Evolutionary conservation across 495 filamentous ascomycete genomes (phyloP), one percentile per base, ranked within the genome.

Genomic region (Penicillium lividum): DNA sequence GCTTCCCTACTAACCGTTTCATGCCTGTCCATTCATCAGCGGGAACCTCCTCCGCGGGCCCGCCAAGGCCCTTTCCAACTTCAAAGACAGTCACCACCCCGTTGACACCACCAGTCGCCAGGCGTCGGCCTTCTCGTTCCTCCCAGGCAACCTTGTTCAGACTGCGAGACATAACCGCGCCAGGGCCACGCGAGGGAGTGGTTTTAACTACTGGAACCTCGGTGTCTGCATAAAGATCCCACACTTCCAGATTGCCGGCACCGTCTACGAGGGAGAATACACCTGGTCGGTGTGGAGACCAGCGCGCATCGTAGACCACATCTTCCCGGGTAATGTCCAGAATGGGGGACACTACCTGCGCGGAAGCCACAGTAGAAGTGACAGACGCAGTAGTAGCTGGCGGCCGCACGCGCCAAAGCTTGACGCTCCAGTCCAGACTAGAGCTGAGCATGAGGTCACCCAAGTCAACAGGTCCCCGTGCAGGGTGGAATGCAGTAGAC

Each of bases 141-240:
- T 99, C 94, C 94, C 94, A 99, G 25, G 90, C 91, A 42, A 96
- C 76, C 71, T 91, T 93, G 69, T 97, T 98, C 61, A 99, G 76
- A 63, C 91, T 93, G 71, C 87, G 86, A 62, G 87, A 86, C 63
- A 92, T 74, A 46, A 69, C 66, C 27, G 72, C 70, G 18, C 63
- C 81, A 69, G 70, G 83, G 66, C 51, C 82, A 76, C 58, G 84
- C 77, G 69, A 86, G 0, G 94, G 92, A 44, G 82, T 80, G 46
- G 90, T 85, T 60, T 86, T 86, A 40, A 87, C 87, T 1, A 91
- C 85, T 0, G 94, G 95, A 16, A 97, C 91, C 75, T 98, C 94
- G 3, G 86, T 92, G 71, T 97, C 93, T 15, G 89, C 81, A 18
- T 89, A 95, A 11, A 99, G 80, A 68, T 99, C 95, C 91, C 93